Evolutionary conservation across 2,329 filamentous ascomycete species (phyloP).

Genomic region (Coniochaeta sp.): DNA sequence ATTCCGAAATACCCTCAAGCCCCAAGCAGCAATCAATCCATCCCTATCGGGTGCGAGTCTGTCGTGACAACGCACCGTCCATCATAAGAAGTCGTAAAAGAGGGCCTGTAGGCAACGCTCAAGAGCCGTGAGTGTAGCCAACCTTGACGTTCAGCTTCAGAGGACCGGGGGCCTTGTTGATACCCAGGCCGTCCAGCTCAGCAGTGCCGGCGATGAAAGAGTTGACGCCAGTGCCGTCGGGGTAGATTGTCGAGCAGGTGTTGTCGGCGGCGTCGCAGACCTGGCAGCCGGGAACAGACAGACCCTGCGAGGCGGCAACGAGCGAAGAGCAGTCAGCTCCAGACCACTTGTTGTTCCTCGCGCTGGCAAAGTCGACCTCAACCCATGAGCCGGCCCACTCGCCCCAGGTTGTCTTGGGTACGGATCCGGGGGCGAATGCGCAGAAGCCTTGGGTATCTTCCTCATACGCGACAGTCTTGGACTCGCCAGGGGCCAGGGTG

Average conservation of each 20-base stretch:
- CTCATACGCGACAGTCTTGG: slow-evolving; percentile 35
- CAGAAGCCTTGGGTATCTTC: slow-evolving; percentile 40
- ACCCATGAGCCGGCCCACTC: slow-evolving; percentile 38
- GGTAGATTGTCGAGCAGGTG: slow-evolving; percentile 23
- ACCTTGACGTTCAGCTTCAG: slow-evolving; percentile 12
- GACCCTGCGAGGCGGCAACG: slow-evolving; percentile 26
- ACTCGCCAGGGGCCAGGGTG: slow-evolving; percentile 25
- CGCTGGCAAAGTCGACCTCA: slow-evolving; percentile 41
- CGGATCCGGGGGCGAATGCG: slow-evolving; percentile 27
- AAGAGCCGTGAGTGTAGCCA: slow-evolving; percentile 8
- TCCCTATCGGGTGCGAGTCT: slow-evolving; percentile 3
- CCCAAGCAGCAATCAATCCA: not conserved
- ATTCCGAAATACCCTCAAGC: not conserved
- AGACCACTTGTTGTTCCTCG: slow-evolving; percentile 38
- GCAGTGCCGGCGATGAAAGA: slow-evolving; percentile 26
- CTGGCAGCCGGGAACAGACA: slow-evolving; percentile 27
- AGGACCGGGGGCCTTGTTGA: slow-evolving; percentile 20
- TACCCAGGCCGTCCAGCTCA: slow-evolving; percentile 23
- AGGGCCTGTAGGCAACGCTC: not conserved
- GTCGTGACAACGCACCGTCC: not conserved
- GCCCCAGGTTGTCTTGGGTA: slow-evolving; percentile 28
- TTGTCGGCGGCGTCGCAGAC: slow-evolving; percentile 30
- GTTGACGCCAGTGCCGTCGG: slow-evolving; percentile 20
- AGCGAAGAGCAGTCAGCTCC: slow-evolving; percentile 44
- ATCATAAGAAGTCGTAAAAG: not conserved